These are phyloP conservation scores for Arachis monticola DNA, from an alignment of 331 rosid genomes.

Conservation along the genomic window DNA sequence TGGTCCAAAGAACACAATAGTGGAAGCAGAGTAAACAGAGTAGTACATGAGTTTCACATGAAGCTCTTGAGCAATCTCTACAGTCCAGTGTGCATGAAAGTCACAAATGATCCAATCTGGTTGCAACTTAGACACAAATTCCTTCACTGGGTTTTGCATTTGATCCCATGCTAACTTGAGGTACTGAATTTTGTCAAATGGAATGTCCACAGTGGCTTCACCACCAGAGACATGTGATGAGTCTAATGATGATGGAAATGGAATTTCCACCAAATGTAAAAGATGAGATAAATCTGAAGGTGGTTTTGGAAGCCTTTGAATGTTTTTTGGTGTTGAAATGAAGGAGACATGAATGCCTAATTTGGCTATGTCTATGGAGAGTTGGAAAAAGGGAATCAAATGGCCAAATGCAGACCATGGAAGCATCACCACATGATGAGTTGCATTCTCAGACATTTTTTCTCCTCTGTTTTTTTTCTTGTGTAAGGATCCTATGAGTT, in stretches of 20 bases:
- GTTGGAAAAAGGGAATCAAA: too few relatives aligned
- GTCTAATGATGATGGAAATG: slow-evolving; percentile 35
- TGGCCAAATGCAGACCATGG: too few relatives aligned
- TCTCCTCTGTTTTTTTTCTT: too few relatives aligned
- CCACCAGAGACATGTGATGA: slow-evolving; percentile 36
- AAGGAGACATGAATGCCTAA: slow-evolving; percentile 46
- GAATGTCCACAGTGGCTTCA: slow-evolving; percentile 50
- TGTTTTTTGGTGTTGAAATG: slow-evolving; percentile 55
- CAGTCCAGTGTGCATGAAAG: slow-evolving; percentile 37
- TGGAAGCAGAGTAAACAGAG: neutral
- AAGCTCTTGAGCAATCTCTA: slow-evolving; percentile 43
- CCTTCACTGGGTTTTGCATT: slow-evolving; percentile 12
- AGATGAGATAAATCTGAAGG: slow-evolving; percentile 31
- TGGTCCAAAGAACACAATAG: too few relatives aligned
- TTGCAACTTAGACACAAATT: slow-evolving; percentile 30
- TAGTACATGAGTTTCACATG: slow-evolving; percentile 36
- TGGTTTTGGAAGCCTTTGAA: slow-evolving; percentile 48
- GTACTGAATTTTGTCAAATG: slow-evolving; percentile 40
- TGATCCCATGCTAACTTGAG: slow-evolving; percentile 35
- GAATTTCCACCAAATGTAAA: slow-evolving; percentile 38
- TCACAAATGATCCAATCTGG: slow-evolving; percentile 54
- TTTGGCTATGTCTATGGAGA: slow-evolving; percentile 40
- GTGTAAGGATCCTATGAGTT: too few relatives aligned
- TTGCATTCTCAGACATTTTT: too few relatives aligned
- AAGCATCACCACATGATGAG: too few relatives aligned